Percentiles rank a stretch among this genome's conserved stretches.
Conservation (phyloP, 768 basidiomycete species). For the Coprinellus micaceus region DNA sequence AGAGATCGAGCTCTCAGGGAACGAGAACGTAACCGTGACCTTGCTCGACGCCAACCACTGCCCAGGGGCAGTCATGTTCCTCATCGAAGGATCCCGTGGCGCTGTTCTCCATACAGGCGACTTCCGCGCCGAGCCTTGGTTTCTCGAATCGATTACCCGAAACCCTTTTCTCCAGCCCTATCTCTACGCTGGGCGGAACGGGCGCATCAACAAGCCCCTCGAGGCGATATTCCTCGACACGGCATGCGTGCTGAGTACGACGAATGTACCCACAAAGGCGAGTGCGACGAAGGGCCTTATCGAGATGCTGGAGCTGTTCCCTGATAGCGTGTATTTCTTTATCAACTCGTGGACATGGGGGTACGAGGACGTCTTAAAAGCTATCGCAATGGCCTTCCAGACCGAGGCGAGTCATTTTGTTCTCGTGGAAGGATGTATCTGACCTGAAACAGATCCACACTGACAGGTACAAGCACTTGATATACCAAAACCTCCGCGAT, state of each 20-base stretch:
- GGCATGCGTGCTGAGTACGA: conserved; percentile 51
- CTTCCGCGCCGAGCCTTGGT: conserved; percentile 82
- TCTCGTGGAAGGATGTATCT: no score
- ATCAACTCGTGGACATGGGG: conserved; percentile 96
- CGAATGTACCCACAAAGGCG: conserved; percentile 58
- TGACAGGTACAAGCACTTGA: conserved; percentile 79
- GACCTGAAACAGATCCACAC: conserved; percentile 65
- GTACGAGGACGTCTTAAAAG: conserved; percentile 88
- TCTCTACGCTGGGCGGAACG: conserved; percentile 32
- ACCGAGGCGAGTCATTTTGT: conserved; percentile 41
- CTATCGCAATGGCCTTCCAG: conserved; percentile 62
- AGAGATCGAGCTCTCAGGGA: conserved; percentile 49
- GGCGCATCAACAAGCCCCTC: conserved; percentile 40
- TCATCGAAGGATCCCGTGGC: conserved; percentile 67
- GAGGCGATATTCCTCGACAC: conserved; percentile 87
- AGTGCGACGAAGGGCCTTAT: conserved; percentile 64
- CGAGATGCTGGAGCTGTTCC: conserved; percentile 65
- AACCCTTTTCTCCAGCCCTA: conserved; percentile 76
- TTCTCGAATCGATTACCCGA: conserved; percentile 60
- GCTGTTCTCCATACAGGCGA: conserved; percentile 92
- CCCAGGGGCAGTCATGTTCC: conserved; percentile 91
- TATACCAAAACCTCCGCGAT: conserved; percentile 59
- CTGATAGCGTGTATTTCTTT: conserved; percentile 70
- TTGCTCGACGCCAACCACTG: conserved; percentile 92
- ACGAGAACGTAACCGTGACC: conserved; percentile 66